phyloP scores from a whole-genome alignment of 2,329 filamentous ascomycete genomes.

The Exophiala oligosperma region DNA sequence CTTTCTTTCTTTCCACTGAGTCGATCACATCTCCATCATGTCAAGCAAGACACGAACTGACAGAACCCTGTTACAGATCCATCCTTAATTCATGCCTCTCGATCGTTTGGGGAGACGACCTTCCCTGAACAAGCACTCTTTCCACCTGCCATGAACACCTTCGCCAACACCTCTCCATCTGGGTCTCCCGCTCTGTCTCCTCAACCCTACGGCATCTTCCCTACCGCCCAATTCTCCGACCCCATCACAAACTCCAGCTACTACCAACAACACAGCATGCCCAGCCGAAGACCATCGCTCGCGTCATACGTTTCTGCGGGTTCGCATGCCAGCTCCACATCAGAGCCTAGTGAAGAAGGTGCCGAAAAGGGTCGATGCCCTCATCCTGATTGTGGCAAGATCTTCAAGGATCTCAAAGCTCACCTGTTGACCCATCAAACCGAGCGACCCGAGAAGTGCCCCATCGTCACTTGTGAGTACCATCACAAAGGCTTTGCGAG shows the following conservation, averaged over 20 bases:
- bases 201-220: conserved; percentile 32
- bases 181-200: conserved; percentile 36
- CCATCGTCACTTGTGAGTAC: conserved; percentile 88
- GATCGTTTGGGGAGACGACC: conserved; percentile 14
- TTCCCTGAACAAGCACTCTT: conserved; percentile 15
- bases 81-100: conserved; percentile 22
- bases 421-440: conserved; percentile 94
- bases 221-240: conserved; percentile 31
- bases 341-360: conserved; percentile 61
- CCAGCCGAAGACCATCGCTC: conserved; percentile 51
- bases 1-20: conserved; percentile 18
- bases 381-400: conserved; percentile 77
- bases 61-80: conserved; percentile 19
- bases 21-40: conserved; percentile 5
- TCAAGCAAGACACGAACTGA: conserved; percentile 10
- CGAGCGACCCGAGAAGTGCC: conserved; percentile 91
- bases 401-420: conserved; percentile 88
- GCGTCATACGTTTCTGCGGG: conserved; percentile 68
- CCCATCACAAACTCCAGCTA: conserved; percentile 27
- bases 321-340: conserved; percentile 59
- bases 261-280: conserved; percentile 30
- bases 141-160: conserved; percentile 36
- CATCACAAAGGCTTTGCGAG: conserved; percentile 88
- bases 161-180: conserved; percentile 34
- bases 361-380: conserved; percentile 71